Base-by-base conservation (phyloP, 2,329 filamentous ascomycete species). In the Trichothecium sympodiale region DNA sequence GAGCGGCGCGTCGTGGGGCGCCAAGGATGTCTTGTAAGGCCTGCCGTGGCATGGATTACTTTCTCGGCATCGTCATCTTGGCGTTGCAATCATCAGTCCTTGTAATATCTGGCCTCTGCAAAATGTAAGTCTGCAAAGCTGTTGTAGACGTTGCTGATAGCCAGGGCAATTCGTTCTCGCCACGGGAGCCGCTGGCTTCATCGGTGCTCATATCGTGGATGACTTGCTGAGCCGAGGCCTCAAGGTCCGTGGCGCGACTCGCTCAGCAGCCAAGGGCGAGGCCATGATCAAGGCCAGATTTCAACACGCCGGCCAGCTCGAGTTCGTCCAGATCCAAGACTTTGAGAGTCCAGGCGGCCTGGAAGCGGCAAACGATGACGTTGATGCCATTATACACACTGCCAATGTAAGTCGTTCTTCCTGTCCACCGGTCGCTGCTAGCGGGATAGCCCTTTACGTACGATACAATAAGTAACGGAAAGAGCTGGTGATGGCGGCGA, bases 361-460 rank as follows among this genome's bases (percentile, higher is more conserved):
- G 5, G 43, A 47, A 4, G 51, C 60, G 3, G 57, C 54, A 0
- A 53, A 64, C 20, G 47, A 62, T 10, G 62, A 51, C 1, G 52
- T 67, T 2, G 60, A 65, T 14, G 60, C 49, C 0, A 52, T 68
- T 1, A 57, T 68, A 13, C 64, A 68, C 32, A 53, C 60, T 2
- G 64, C 65, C 5, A 67, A 61, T 38, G 60, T 62, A 45, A 30
- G 56, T 48, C 27, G 14, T 28, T 8, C 13, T 9, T 35, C 17
- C 8, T 9, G 20, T 1, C 33, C n/a, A 13, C 17, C 15, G 9
- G n/a, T 20, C 15, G 18, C 12, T 15, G 25, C 27, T 17, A 13
- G 2, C 12, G n/a, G 27, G 8, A 17, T 16, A 63, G 61, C 63
- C 62, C 1, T 61, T 65, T 36, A 63, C 56, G 3, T 66, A 65